phyloP scores from a whole-genome alignment of 768 basidiomycete genomes.

The Lactarius evosmus region DNA sequence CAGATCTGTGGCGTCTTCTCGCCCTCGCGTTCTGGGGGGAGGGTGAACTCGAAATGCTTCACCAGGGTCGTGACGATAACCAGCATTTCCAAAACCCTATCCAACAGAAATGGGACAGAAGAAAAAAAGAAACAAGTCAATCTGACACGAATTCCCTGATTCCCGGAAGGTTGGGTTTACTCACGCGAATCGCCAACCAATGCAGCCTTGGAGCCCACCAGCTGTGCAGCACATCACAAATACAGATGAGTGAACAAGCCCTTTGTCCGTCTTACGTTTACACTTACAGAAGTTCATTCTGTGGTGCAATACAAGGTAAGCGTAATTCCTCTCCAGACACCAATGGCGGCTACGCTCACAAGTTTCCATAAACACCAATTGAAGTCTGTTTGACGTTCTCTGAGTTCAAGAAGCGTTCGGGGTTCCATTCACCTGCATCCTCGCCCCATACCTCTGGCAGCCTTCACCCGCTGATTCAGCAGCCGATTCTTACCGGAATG shows the following conservation, averaged over 20 bases:
- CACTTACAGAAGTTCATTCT: constrained; percentile 23
- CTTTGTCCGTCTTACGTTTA: neutral
- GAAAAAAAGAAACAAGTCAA: too few species aligned
- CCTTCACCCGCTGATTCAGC: neutral
- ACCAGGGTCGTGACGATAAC: constrained; percentile 17
- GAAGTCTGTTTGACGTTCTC: constrained; percentile 11
- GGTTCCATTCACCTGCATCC: constrained; percentile 21
- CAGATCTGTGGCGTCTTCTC: neutral
- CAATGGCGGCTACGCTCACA: constrained; percentile 11
- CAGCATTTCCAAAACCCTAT: constrained; percentile 23
- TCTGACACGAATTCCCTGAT: neutral
- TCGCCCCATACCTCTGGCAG: constrained; percentile 23
- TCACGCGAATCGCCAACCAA: constrained; percentile 27
- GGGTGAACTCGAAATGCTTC: constrained; percentile 19
- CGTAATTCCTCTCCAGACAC: too few species aligned
- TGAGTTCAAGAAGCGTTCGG: constrained; percentile 17
- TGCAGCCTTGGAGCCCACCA: constrained; percentile 19
- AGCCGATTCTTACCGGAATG: neutral
- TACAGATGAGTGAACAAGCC: neutral
- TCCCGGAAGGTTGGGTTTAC: neutral
- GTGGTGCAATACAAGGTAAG: neutral
- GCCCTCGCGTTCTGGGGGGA: constrained; percentile 1
- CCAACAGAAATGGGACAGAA: neutral
- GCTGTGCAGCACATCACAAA: constrained; percentile 7
- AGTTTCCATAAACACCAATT: constrained; percentile 19